A percentile compares a stretch with the other conserved stretches of the same genome.
These are phyloP conservation scores for Strobilomyces confusus DNA, from an alignment of 768 basidiomycete species.

Conservation along the genomic window DNA sequence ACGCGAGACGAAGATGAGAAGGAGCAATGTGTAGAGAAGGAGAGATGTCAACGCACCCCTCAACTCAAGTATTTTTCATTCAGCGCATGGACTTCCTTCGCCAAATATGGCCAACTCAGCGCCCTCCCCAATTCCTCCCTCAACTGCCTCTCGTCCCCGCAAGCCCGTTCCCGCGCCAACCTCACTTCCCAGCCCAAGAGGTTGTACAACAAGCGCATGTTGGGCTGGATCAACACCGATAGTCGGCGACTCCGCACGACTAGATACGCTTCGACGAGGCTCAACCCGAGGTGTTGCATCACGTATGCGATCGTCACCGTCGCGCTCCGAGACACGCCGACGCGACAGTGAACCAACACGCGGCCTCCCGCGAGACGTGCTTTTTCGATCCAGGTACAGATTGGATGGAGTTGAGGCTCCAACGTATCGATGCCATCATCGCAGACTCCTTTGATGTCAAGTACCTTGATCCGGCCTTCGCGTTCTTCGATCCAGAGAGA, in stretches of 20 bases:
- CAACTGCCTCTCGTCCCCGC: conserved; percentile 45
- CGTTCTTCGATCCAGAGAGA: conserved; percentile 86
- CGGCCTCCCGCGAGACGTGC: conserved; percentile 81
- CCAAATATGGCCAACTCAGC: conserved; percentile 80
- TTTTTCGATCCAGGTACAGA: conserved; percentile 91
- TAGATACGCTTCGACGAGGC: conserved; percentile 91
- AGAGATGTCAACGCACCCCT: too few species aligned
- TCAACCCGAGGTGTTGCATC: conserved; percentile 85
- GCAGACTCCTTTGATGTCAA: conserved; percentile 88
- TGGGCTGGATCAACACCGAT: conserved; percentile 91
- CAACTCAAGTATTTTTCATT: conserved; percentile 78
- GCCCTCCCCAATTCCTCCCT: conserved; percentile 61
- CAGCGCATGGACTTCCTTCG: conserved; percentile 77
- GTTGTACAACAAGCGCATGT: conserved; percentile 93
- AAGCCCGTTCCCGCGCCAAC: conserved; percentile 74
- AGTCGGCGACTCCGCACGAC: conserved; percentile 87
- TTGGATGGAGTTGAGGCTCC: conserved; percentile 80
- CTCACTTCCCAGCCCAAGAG: conserved; percentile 92
- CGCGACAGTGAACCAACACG: conserved; percentile 94
- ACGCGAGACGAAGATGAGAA: too few species aligned
- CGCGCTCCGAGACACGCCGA: conserved; percentile 95
- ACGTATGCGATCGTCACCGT: conserved; percentile 97
- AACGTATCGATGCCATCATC: conserved; percentile 97
- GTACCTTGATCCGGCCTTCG: conserved; percentile 84
- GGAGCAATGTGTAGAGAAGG: too few species aligned